Evolutionary conservation across 2,329 filamentous ascomycete species (phyloP).

Genomic region (Magnaporthiopsis incrustans): DNA sequence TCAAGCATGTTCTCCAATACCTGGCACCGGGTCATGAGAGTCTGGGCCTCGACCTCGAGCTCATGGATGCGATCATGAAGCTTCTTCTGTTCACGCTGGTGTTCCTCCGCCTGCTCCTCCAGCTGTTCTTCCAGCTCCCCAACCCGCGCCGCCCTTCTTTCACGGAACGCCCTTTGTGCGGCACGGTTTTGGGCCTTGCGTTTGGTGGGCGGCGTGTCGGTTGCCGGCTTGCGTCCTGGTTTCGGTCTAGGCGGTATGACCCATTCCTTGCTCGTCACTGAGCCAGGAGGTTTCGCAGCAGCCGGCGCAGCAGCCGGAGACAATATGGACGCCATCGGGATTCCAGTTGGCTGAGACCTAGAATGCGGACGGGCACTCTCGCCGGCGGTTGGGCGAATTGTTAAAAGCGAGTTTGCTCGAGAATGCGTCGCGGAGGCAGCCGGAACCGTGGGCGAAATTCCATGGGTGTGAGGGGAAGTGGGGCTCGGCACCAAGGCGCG

Average conservation of each 20-base stretch:
- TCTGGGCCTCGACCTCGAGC: constrained; percentile 59
- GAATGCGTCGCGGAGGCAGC: background rate
- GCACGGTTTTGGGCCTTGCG: constrained; percentile 91
- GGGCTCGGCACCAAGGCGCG: constrained; percentile 6
- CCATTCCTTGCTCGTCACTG: constrained; percentile 78
- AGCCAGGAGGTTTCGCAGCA: constrained; percentile 34
- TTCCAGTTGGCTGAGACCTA: constrained; percentile 22
- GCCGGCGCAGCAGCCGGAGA: constrained; percentile 29
- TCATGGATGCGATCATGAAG: constrained; percentile 47
- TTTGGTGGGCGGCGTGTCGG: constrained; percentile 86
- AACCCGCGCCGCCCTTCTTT: constrained; percentile 77
- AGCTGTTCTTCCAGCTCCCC: constrained; percentile 65
- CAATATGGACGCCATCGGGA: constrained; percentile 40
- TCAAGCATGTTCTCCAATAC: constrained; percentile 57
- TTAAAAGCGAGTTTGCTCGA: background rate
- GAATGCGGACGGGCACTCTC: background rate
- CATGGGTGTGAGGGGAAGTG: constrained; percentile 8
- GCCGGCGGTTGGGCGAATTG: background rate
- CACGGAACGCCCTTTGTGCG: constrained; percentile 83
- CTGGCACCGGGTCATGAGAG: constrained; percentile 53
- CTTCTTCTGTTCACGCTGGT: constrained; percentile 50
- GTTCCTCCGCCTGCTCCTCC: constrained; percentile 49
- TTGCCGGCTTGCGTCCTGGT: constrained; percentile 88
- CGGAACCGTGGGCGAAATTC: constrained; percentile 2
- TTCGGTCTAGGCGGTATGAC: constrained; percentile 76